A percentile compares a stretch with the other conserved stretches of the same genome.
These are phyloP conservation scores for Pseudogymnoascus sp. DNA, from an alignment of 2,329 filamentous ascomycete species.

Conservation along the genomic window DNA sequence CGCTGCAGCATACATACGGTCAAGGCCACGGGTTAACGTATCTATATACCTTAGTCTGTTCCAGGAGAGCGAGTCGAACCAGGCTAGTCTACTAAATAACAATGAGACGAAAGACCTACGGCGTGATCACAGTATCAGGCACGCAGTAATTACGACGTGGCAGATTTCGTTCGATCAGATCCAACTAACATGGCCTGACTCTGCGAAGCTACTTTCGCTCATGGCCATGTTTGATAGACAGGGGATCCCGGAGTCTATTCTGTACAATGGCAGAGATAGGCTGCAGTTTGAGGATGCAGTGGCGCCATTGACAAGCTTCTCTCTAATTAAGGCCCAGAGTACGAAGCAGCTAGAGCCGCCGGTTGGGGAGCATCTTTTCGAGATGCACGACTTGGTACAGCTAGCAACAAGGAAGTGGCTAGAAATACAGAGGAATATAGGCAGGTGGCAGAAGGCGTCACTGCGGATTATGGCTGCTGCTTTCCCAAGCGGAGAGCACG, in stretches of 20 bases:
- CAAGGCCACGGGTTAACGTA: conserved; percentile 7
- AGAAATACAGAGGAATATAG: conserved; percentile 13
- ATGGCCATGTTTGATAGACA: conserved; percentile 22
- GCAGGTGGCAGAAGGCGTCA: conserved; percentile 16
- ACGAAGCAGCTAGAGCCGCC: conserved; percentile 9
- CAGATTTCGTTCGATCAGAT: conserved; percentile 33
- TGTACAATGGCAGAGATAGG: conserved; percentile 12
- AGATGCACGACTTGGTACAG: conserved; percentile 20
- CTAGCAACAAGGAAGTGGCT: conserved; percentile 22
- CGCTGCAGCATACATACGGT: conserved; percentile 14
- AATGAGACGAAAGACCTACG: background rate
- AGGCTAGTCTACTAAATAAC: background rate
- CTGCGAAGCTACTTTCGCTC: conserved; percentile 19
- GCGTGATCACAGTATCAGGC: background rate
- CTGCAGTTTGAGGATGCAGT: conserved; percentile 30
- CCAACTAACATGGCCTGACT: conserved; percentile 17
- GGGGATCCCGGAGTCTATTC: conserved; percentile 18
- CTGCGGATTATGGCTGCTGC: conserved; percentile 16
- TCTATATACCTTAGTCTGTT: too few relatives aligned
- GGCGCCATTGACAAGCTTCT: conserved; percentile 30
- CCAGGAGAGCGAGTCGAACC: background rate
- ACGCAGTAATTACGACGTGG: conserved; percentile 31
- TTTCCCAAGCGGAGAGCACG: conserved; percentile 21
- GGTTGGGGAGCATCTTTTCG: conserved; percentile 15
- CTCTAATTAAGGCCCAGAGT: conserved; percentile 26